Conservation (phyloP, 495 filamentous ascomycete species). For the Cryomyces minteri region DNA sequence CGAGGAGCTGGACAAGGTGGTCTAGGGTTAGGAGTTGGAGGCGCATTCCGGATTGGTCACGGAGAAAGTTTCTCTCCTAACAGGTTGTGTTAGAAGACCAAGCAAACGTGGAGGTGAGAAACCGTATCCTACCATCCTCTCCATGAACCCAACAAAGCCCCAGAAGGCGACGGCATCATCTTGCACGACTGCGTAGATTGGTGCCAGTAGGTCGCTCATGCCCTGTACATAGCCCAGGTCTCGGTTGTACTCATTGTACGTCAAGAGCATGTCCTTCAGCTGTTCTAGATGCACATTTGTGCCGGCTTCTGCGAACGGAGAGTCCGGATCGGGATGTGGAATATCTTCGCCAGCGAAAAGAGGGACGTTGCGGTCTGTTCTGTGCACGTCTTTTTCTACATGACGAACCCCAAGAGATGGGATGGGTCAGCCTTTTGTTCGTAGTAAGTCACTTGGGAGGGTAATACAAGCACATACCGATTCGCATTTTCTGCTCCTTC, state of each 20-base stretch:
- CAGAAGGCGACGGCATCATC: conserved; percentile 95
- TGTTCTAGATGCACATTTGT: conserved; percentile 97
- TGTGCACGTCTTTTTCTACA: conserved; percentile 93
- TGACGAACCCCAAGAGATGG: conserved; percentile 26
- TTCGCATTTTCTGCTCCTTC: conserved; percentile 83
- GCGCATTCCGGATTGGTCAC: conserved; percentile 92
- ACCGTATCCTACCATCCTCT: conserved; percentile 47
- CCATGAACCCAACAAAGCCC: conserved; percentile 92
- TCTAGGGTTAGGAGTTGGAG: conserved; percentile 77
- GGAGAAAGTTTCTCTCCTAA: conserved; percentile 83
- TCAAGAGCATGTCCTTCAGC: conserved; percentile 97
- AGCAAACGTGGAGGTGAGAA: background rate
- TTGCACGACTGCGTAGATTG: conserved; percentile 91
- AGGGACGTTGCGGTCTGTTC: conserved; percentile 81
- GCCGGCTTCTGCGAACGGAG: conserved; percentile 74
- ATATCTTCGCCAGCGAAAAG: conserved; percentile 94
- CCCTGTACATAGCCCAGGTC: conserved; percentile 93
- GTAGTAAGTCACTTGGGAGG: background rate
- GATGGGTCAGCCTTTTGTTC: conserved; percentile 21
- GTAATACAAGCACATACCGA: conserved; percentile 41
- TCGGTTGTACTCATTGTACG: conserved; percentile 92
- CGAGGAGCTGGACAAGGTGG: conserved; percentile 89
- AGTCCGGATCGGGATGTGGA: conserved; percentile 94
- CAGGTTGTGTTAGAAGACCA: background rate
- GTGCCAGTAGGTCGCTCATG: conserved; percentile 92